Evolutionary conservation across 805 yeast genomes (phyloP).

Genomic region (Dipodascopsis tothii): DNA sequence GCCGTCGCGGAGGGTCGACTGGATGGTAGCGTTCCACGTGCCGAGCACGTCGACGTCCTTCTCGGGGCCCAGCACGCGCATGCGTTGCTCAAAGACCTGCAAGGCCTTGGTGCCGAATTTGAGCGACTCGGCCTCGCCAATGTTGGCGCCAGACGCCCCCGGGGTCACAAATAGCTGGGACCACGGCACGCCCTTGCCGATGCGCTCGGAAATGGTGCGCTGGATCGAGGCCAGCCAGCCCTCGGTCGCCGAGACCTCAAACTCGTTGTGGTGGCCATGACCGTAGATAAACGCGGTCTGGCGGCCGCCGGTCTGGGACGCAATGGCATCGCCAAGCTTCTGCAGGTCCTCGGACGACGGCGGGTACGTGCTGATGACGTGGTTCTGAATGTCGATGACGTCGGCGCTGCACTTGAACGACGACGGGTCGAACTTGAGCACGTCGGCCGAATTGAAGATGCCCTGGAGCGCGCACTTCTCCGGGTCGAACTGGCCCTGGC

Average conservation of each 20-base stretch:
- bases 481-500: conserved; percentile 22
- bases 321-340: conserved; percentile 10
- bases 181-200: conserved; percentile 7
- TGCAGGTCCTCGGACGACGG: conserved; percentile 17
- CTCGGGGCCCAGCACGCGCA: conserved; percentile 6
- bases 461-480: conserved; percentile 22
- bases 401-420: conserved; percentile 17
- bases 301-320: background rate
- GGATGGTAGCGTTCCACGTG: conserved; percentile 19
- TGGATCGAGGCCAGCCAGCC: conserved; percentile 21
- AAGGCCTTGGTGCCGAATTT: conserved; percentile 19
- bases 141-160: conserved; percentile 20
- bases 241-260: conserved; percentile 12
- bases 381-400: conserved; percentile 16
- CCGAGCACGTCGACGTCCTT: conserved; percentile 19
- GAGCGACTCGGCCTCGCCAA: conserved; percentile 18
- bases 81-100: conserved; percentile 13
- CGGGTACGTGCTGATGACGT: conserved; percentile 21
- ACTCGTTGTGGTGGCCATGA: conserved; percentile 22
- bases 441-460: conserved; percentile 21
- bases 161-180: conserved; percentile 22
- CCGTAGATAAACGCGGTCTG: conserved; percentile 18
- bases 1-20: conserved; percentile 18
- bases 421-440: conserved; percentile 15
- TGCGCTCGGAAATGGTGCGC: conserved; percentile 18